Percentiles rank a stretch among this genome's conserved stretches.
Conservation (phyloP, 768 basidiomycete genomes). For the Termitomyces bulborhizus region DNA sequence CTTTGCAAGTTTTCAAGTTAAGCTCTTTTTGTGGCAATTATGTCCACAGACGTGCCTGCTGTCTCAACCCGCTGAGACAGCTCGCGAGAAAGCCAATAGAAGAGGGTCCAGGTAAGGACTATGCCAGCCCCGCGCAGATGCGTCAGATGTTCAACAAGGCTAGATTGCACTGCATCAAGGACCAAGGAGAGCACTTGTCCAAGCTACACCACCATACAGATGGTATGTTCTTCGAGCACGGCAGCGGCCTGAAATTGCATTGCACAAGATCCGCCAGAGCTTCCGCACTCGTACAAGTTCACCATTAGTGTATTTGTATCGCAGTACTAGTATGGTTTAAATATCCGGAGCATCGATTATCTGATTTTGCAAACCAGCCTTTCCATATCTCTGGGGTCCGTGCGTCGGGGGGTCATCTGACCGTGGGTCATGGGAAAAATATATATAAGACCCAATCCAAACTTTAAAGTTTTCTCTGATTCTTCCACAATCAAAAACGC, state of each 20-base stretch:
- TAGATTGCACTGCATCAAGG: not conserved
- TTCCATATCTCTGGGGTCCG: not conserved
- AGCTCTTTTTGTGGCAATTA: not conserved
- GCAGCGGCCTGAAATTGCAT: not conserved
- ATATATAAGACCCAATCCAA: slow-evolving; percentile 5
- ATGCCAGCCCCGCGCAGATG: not conserved
- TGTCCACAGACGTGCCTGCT: not conserved
- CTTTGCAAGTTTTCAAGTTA: too few species aligned
- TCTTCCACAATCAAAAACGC: slow-evolving; percentile 43
- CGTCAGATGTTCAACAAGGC: not conserved
- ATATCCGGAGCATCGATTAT: not conserved
- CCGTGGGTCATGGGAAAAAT: slow-evolving; percentile 3
- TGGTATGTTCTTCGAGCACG: not conserved
- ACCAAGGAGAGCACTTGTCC: too few species aligned
- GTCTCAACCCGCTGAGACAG: too few species aligned
- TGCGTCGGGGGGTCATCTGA: slow-evolving; percentile 10
- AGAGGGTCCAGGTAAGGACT: too few species aligned
- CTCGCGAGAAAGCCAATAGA: too few species aligned
- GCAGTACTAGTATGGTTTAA: too few species aligned
- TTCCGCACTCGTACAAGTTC: too few species aligned
- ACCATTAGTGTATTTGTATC: too few species aligned
- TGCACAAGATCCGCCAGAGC: not conserved
- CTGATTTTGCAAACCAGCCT: not conserved
- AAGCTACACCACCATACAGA: not conserved
- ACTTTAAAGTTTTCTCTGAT: slow-evolving; percentile 21